Evolutionary conservation across 140 eudicot species (phyloP).

Genomic region (Stevia rebaudiana): DNA sequence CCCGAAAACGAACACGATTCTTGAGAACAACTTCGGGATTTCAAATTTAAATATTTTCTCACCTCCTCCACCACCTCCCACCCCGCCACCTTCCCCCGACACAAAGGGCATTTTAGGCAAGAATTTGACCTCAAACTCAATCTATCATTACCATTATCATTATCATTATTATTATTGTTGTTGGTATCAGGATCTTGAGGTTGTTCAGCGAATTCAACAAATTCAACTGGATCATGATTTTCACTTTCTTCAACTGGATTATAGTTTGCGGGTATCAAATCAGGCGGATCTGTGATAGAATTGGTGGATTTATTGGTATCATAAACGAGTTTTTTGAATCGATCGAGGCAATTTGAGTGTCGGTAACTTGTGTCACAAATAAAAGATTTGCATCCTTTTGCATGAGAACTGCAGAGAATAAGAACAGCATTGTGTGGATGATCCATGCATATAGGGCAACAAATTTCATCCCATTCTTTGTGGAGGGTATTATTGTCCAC

Average conservation of each 20-base stretch:
- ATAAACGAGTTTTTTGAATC: conserved; percentile 55
- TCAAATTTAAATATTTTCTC: conserved; percentile 55
- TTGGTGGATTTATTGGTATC: conserved; percentile 24
- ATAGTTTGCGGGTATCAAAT: conserved; percentile 20
- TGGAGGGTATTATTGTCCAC: conserved; percentile 53
- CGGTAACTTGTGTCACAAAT: conserved; percentile 93
- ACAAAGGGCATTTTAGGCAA: conserved; percentile 70
- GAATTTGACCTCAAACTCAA: conserved; percentile 22
- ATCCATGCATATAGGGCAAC: conserved; percentile 95
- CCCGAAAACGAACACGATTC: conserved; percentile 78
- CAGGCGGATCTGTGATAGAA: conserved; percentile 12
- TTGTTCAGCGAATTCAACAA: conserved; percentile 30
- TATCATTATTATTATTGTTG: not conserved
- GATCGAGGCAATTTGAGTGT: conserved; percentile 88
- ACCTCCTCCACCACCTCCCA: conserved; percentile 74
- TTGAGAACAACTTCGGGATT: conserved; percentile 70
- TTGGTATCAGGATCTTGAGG: conserved; percentile 13
- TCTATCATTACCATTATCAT: not conserved
- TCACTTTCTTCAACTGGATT: conserved; percentile 18
- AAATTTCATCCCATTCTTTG: conserved; percentile 90
- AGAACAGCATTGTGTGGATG: conserved; percentile 98
- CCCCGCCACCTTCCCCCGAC: conserved; percentile 73
- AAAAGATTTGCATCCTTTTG: conserved; percentile 79
- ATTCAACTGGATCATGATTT: conserved; percentile 18
- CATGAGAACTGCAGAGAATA: conserved; percentile 72